Evolutionary conservation across 768 basidiomycete genomes (phyloP).

Genomic region (Leccinum subgranulosum): DNA sequence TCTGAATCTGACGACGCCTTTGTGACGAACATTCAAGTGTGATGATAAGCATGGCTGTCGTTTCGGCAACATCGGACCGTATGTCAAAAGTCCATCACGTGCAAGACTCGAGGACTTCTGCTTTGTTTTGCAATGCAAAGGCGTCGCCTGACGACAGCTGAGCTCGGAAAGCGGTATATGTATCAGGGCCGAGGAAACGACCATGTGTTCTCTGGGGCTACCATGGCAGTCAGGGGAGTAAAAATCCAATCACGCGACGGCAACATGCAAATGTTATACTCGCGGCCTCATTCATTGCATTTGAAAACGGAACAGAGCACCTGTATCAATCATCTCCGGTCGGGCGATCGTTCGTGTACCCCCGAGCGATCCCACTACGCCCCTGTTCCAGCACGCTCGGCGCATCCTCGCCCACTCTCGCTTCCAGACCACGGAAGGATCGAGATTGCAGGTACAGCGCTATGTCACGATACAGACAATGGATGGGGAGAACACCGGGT

Average conservation of each 20-base stretch:
- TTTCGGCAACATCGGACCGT: background rate
- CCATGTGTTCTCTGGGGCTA: background rate
- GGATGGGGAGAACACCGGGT: constrained; percentile 3
- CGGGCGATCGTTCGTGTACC: constrained; percentile 61
- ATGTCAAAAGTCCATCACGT: background rate
- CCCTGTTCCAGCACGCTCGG: constrained; percentile 88
- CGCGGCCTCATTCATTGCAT: background rate
- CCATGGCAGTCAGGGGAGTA: background rate
- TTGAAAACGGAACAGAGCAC: background rate
- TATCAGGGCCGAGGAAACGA: background rate
- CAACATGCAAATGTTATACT: background rate
- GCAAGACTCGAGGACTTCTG: no score
- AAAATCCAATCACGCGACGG: background rate
- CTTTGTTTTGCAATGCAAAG: background rate
- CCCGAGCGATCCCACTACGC: constrained; percentile 82
- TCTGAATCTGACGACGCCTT: background rate
- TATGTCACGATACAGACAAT: constrained; percentile 33
- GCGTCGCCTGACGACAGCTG: background rate
- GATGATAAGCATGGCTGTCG: background rate
- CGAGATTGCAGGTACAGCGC: constrained; percentile 68
- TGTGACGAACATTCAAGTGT: background rate
- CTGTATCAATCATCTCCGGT: background rate
- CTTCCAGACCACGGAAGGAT: constrained; percentile 79
- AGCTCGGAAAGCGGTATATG: background rate
- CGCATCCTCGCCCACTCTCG: constrained; percentile 69